phyloP scores from a whole-genome alignment of 768 basidiomycete genomes.

The Roridomyces roridus region DNA sequence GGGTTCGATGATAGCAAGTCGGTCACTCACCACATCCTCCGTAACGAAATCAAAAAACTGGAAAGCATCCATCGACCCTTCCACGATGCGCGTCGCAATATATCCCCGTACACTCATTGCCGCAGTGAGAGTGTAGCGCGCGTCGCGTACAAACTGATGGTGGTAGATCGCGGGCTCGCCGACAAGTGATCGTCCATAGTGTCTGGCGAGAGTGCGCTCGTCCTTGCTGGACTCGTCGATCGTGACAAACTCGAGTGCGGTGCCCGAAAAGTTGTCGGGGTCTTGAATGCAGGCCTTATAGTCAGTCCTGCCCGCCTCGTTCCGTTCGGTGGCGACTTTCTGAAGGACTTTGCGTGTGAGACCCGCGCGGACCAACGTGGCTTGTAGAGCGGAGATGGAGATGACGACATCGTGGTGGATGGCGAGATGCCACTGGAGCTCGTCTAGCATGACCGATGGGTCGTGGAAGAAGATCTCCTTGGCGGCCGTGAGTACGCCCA shows the following conservation, averaged over 20 bases:
- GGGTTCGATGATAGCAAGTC: no score
- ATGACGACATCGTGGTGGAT: slow-evolving; percentile 23
- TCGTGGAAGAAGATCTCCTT: slow-evolving; percentile 12
- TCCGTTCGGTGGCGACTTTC: slow-evolving; percentile 21
- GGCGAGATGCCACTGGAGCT: slow-evolving; percentile 19
- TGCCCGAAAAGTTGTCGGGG: slow-evolving; percentile 11
- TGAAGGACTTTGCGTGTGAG: slow-evolving; percentile 27
- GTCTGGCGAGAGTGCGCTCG: slow-evolving; percentile 1
- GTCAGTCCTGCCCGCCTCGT: slow-evolving; percentile 7
- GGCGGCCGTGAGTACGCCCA: slow-evolving; percentile 13
- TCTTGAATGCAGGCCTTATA: not conserved
- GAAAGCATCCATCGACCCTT: not conserved
- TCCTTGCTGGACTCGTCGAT: slow-evolving; percentile 23
- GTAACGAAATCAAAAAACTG: not conserved
- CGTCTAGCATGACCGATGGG: slow-evolving; percentile 16
- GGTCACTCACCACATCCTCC: not conserved
- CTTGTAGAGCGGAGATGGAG: slow-evolving; percentile 11
- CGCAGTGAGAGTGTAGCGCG: slow-evolving; percentile 1
- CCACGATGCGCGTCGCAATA: not conserved
- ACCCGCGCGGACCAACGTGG: slow-evolving; percentile 22
- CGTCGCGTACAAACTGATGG: not conserved
- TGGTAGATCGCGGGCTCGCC: not conserved
- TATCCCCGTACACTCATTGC: slow-evolving; percentile 2
- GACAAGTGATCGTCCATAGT: not conserved
- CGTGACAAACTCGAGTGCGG: slow-evolving; percentile 14